phyloP scores from a whole-genome alignment of 1,139 yeast genomes.

The Candida gigantensis region DNA sequence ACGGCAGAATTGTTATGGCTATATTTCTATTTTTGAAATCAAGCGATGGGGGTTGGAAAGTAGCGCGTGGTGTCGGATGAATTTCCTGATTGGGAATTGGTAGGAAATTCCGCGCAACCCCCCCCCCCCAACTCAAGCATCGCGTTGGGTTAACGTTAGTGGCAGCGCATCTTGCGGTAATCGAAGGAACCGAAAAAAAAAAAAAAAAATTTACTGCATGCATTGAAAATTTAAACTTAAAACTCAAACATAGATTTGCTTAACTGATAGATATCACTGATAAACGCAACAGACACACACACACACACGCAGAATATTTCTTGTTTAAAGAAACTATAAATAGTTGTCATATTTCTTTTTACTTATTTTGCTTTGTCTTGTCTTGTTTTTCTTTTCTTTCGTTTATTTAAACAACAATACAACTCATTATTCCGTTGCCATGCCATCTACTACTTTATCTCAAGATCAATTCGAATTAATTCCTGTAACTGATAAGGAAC shows the following conservation, averaged over 20 bases:
- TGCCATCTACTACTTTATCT: conserved; percentile 10
- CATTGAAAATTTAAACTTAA: background rate
- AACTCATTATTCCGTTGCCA: too few relatives aligned
- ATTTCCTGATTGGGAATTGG: conserved; percentile 11
- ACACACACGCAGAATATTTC: background rate
- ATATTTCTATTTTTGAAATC: background rate
- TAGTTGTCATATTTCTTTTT: too few relatives aligned
- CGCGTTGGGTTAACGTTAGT: conserved; percentile 16
- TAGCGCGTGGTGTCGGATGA: too few relatives aligned
- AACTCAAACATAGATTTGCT: too few relatives aligned
- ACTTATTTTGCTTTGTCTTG: too few relatives aligned
- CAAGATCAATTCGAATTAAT: conserved; percentile 20
- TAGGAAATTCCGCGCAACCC: too few relatives aligned
- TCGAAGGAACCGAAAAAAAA: background rate
- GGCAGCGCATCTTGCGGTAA: conserved; percentile 1
- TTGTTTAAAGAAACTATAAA: too few relatives aligned
- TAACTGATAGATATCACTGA: conserved; percentile 2
- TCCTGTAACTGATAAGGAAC: conserved; percentile 35
- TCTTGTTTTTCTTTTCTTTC: background rate
- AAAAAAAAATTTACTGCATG: too few relatives aligned
- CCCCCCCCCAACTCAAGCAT: background rate
- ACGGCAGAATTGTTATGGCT: background rate
- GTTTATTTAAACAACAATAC: too few relatives aligned
- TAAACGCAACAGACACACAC: background rate
- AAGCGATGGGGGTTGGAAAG: too few relatives aligned